Percentiles rank a stretch among this genome's conserved stretches.
Evolutionary conservation across 805 yeast genomes (phyloP).

Genomic region (Yamadazyma ubonensis): DNA sequence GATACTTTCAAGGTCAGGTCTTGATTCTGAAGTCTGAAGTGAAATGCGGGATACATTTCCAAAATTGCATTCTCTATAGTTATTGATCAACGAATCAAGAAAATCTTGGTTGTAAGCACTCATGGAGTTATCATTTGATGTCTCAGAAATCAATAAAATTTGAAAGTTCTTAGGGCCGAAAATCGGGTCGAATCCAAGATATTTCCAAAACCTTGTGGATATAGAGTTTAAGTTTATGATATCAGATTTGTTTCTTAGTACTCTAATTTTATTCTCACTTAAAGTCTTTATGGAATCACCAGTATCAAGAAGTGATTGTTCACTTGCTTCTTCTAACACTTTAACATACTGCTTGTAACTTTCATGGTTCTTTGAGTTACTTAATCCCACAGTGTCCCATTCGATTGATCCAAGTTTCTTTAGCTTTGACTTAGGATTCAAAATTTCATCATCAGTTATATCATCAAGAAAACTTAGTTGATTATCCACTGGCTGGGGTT

Average conservation of each 20-base stretch:
- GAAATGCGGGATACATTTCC: conserved; percentile 43
- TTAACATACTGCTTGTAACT: conserved; percentile 23
- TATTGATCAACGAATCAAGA: conserved; percentile 39
- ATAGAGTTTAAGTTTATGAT: conserved; percentile 46
- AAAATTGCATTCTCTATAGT: conserved; percentile 48
- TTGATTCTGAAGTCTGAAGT: conserved; percentile 25
- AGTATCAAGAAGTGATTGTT: conserved; percentile 10
- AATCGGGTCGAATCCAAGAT: conserved; percentile 56
- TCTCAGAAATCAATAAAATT: conserved; percentile 46
- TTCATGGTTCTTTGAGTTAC: conserved; percentile 16
- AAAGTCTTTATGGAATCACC: conserved; percentile 18
- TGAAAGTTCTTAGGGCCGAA: conserved; percentile 51
- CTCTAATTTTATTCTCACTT: conserved; percentile 24
- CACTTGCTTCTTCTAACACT: conserved; percentile 17
- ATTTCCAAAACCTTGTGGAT: conserved; percentile 55
- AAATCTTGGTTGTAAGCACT: conserved; percentile 34
- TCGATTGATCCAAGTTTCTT: conserved; percentile 25
- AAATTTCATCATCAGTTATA: conserved; percentile 31
- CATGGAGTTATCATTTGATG: conserved; percentile 18
- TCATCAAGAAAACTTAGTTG: conserved; percentile 39
- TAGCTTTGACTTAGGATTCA: conserved; percentile 24
- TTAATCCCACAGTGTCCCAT: conserved; percentile 35
- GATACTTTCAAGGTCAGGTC: conserved; percentile 28
- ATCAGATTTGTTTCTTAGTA: conserved; percentile 33
- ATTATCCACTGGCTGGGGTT: conserved; percentile 20